Evolutionary conservation across 805 yeast species (phyloP), one percentile per base, ranked within the genome.

Genomic region (Soucietia sequanensis): DNA sequence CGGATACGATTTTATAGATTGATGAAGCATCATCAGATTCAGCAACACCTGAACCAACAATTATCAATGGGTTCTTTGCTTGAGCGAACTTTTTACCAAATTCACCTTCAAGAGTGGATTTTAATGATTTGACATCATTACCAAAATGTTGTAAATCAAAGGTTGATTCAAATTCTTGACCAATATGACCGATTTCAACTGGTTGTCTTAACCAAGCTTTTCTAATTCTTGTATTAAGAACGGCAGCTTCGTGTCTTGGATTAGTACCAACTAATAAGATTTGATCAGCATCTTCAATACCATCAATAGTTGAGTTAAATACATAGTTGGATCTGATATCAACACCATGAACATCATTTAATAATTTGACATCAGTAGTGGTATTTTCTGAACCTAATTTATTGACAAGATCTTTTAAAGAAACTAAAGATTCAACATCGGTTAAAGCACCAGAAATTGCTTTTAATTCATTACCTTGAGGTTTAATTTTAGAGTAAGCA

Each of bases 181-280:
- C 95, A 44, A 86, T 76, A 27, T 78, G 79, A 43, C 80, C 80
- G 43, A 87, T 66, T 48, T 84, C 84, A 52, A 84, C 72, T 47
- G 72, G 65, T 24, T 80, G 73, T 48, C 81, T 69, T 54, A 86
- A 69, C 93, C 91, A 86, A 41, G 75, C 80, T 58, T 80, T 82
- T 71, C 95, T 78, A 49, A 86, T 81, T 63, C 95, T 77, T 27
- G 91, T 78, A 60, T 86, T 86, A 51, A 86, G 71, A 12, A 87
- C 95, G 27, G 95, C 88, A 39, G 95, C 95, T 68, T 86, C 95
- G 56, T 76, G 88, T 56, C 95, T 76, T 39, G 95, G 95, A 69
- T 86, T 86, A 30, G 95, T 80, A 43, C 95, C 95, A 38, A 86
- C 76, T 41, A 86, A 71, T 52, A 86, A 70, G 42, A 86, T 81